A percentile compares a stretch with the other conserved stretches of the same genome.
Evolutionary conservation across 306 rosid genomes (phyloP).

Genomic region (Gastrolobium bilobum): DNA sequence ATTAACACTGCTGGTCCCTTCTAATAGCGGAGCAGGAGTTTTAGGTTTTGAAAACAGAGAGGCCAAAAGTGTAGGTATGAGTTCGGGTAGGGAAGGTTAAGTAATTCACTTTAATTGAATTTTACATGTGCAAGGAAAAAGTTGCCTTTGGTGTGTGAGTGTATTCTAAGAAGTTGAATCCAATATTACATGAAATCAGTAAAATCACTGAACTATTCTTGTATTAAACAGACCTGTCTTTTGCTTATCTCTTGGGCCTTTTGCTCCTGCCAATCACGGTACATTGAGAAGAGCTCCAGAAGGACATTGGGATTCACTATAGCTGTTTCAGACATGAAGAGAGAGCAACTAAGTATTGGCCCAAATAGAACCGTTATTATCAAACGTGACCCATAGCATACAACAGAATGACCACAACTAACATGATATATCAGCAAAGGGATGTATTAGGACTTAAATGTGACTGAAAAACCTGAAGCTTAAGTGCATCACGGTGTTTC

Average conservation of each 20-base stretch:
- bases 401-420: conserved; percentile 22
- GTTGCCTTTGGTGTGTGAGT: conserved; percentile 18
- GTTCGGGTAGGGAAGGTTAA: conserved; percentile 14
- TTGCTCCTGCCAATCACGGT: conserved; percentile 83
- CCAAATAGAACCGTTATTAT: conserved; percentile 4
- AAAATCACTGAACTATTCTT: conserved; percentile 10
- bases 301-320: conserved; percentile 83
- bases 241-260: conserved; percentile 72
- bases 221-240: conserved; percentile 72
- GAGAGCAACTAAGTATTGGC: conserved; percentile 31
- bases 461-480: conserved; percentile 23
- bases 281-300: conserved; percentile 86
- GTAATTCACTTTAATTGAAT: conserved; percentile 5
- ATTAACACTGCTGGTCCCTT: neutral
- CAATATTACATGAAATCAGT: conserved; percentile 9
- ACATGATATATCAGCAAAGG: conserved; percentile 25
- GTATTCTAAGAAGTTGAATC: conserved; percentile 14
- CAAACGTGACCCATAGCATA: conserved; percentile 29
- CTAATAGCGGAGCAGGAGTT: neutral
- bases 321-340: conserved; percentile 57
- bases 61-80: conserved; percentile 27
- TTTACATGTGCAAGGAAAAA: neutral
- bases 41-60: conserved; percentile 2
- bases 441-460: conserved; percentile 18
- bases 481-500: neutral